A percentile compares a stretch with the other conserved stretches of the same genome.
phyloP scores from a whole-genome alignment of 768 basidiomycete species.

The Russula earlei region DNA sequence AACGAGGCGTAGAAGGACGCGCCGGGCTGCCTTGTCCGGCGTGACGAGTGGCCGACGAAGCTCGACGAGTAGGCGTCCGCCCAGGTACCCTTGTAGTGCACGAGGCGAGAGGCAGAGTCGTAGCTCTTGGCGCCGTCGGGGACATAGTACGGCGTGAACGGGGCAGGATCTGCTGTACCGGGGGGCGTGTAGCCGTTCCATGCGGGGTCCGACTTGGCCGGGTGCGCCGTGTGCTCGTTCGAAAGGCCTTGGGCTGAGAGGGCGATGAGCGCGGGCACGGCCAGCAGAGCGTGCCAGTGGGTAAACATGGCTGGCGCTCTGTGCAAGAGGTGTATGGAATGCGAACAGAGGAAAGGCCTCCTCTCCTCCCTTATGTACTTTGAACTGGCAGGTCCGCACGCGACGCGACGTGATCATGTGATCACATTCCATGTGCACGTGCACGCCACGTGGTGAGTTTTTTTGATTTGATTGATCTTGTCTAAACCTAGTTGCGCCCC shows the following conservation, averaged over 20 bases:
- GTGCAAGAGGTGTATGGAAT: background rate
- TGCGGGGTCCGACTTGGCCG: constrained; percentile 33
- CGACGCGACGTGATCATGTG: constrained; percentile 2
- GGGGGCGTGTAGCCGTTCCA: constrained; percentile 61
- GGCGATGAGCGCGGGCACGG: background rate
- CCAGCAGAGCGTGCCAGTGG: background rate
- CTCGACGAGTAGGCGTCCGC: constrained; percentile 39
- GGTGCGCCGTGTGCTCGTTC: background rate
- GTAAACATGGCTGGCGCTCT: background rate
- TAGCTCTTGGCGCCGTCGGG: constrained; percentile 64
- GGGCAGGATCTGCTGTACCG: constrained; percentile 35
- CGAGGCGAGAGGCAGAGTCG: constrained; percentile 57
- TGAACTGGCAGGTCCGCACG: too few species aligned
- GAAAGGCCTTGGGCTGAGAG: background rate
- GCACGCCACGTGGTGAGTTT: too few species aligned
- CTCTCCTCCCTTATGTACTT: too few species aligned
- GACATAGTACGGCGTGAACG: constrained; percentile 65
- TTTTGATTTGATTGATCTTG: too few species aligned
- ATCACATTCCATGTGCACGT: background rate
- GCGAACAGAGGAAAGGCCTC: background rate
- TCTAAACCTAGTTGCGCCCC: too few species aligned
- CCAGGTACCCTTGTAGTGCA: constrained; percentile 58
- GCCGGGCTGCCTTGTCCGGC: constrained; percentile 38
- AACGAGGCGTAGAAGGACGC: constrained; percentile 52
- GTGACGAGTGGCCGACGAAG: constrained; percentile 43